Evolutionary conservation across 2,329 filamentous ascomycete genomes (phyloP).

Genomic region (Amphichorda felina): DNA sequence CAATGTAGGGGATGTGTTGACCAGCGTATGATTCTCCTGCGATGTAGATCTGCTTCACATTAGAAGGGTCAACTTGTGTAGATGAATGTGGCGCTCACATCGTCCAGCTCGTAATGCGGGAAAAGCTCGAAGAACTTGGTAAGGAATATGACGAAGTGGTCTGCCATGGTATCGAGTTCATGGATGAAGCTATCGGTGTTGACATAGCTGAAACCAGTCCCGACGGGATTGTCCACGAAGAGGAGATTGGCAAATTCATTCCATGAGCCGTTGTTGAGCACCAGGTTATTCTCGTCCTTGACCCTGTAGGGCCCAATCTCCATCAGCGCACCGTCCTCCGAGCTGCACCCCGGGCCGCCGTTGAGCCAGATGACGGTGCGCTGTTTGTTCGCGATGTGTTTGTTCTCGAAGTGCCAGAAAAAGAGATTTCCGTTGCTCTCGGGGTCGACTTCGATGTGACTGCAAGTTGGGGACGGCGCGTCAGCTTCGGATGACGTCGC

Average conservation of each 20-base stretch:
- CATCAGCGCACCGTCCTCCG: slow-evolving; percentile 92
- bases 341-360: slow-evolving; percentile 92
- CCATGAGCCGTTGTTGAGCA: slow-evolving; percentile 91
- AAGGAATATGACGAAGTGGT: slow-evolving; percentile 77
- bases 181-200: slow-evolving; percentile 78
- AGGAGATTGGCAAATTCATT: slow-evolving; percentile 95
- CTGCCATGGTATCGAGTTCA: slow-evolving; percentile 80
- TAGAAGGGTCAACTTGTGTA: slow-evolving; percentile 7
- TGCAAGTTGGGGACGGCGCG: slow-evolving; percentile 22
- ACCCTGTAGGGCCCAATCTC: slow-evolving; percentile 90
- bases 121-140: slow-evolving; percentile 88
- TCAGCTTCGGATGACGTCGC: slow-evolving; percentile 9
- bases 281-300: slow-evolving; percentile 58
- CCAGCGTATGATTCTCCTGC: slow-evolving; percentile 95
- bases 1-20: slow-evolving; percentile 94
- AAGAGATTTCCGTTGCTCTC: slow-evolving; percentile 88
- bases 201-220: slow-evolving; percentile 92
- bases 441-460: slow-evolving; percentile 81
- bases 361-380: slow-evolving; percentile 95
- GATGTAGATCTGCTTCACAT: slow-evolving; percentile 61
- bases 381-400: slow-evolving; percentile 84
- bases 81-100: slow-evolving; percentile 41
- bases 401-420: slow-evolving; percentile 97
- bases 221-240: slow-evolving; percentile 95
- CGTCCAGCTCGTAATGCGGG: slow-evolving; percentile 81